Evolutionary conservation across 768 basidiomycete species (phyloP), one percentile per base, ranked within the genome.

Genomic region (Lactarius trivialis): DNA sequence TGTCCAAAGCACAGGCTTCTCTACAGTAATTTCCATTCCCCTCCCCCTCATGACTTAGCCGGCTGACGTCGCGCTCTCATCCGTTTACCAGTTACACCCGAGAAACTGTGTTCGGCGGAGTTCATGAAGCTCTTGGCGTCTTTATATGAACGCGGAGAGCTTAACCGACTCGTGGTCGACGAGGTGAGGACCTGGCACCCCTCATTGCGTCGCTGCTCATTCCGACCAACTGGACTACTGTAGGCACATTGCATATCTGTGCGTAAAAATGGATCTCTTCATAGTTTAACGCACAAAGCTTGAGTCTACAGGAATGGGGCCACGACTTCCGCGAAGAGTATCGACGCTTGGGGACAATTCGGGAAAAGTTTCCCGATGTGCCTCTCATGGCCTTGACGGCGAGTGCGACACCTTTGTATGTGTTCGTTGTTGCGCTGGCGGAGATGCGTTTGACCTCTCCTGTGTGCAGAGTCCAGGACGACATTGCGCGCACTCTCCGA

Each of bases 321-420:
- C 89, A 91, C 53, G 85, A 90, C 67, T 91, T 91, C 70, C 83
- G 91, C 28, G 77, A 72, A 34, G 86, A 90, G 48, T 93, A 92
- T 69, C 76, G 90, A 49, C 79, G 76, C 28, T 77, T 94, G 26
- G 91, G 91, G 5, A 71, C 75, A 41, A 89, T 94, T 71, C 82
- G 91, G 1, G 76, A 81, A 39, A 78, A 76, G 32, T 92, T 85
- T 68, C 79, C 80, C 1, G 76, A 79, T 60, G 81, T 93, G 4
- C 91, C 92, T 0, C 86, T 94, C 67, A 93, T 92, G 89, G 91
- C 91, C 4, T 73, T 93, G 41, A 93, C 91, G 1, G 91, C 91
- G 2, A 91, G 88, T 15, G 91, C 91, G 3, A 93, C 91, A 7
- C 72, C 83, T 48, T 72, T 73, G 89, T 90, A 71, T 30, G 81